A percentile compares a stretch with the other conserved stretches of the same genome.
Conservation (phyloP, 1,284 basidiomycete genomes). For the Cystobasidiaceae sp. region DNA sequence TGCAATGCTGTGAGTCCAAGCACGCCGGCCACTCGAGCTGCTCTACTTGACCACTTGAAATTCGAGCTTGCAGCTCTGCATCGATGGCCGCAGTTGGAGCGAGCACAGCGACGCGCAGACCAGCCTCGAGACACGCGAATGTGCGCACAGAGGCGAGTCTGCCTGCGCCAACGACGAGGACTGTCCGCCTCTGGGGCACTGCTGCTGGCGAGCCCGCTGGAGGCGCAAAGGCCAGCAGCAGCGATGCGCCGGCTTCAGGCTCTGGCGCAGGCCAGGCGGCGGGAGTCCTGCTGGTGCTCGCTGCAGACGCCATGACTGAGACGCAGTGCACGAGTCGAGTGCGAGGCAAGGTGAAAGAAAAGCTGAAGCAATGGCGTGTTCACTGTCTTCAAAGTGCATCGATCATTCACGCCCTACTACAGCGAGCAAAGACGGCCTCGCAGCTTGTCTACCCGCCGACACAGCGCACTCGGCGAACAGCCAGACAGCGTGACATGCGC, state of each 20-base stretch:
- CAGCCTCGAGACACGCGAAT: constrained; percentile 43
- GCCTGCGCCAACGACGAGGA: constrained; percentile 40
- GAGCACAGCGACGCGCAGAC: constrained; percentile 21
- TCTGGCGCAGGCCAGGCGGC: neutral
- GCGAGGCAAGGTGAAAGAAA: too few species aligned
- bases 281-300: neutral
- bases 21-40: constrained; percentile 37
- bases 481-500: too few species aligned
- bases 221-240: constrained; percentile 30
- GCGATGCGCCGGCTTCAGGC: constrained; percentile 30
- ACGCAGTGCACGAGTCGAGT: too few species aligned
- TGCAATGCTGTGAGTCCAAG: neutral
- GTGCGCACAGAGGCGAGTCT: constrained; percentile 42
- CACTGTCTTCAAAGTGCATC: too few species aligned
- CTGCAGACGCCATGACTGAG: neutral
- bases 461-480: too few species aligned
- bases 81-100: constrained; percentile 46
- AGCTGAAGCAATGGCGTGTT: too few species aligned
- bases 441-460: too few species aligned
- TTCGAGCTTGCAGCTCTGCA: constrained; percentile 48
- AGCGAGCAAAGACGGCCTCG: too few species aligned
- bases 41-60: constrained; percentile 44
- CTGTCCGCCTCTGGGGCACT: constrained; percentile 4
- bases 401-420: too few species aligned
- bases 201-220: neutral